Percentiles rank a stretch among this genome's conserved stretches.
phyloP scores from a whole-genome alignment of 179 eudicot species.

The Silene vulgaris region DNA sequence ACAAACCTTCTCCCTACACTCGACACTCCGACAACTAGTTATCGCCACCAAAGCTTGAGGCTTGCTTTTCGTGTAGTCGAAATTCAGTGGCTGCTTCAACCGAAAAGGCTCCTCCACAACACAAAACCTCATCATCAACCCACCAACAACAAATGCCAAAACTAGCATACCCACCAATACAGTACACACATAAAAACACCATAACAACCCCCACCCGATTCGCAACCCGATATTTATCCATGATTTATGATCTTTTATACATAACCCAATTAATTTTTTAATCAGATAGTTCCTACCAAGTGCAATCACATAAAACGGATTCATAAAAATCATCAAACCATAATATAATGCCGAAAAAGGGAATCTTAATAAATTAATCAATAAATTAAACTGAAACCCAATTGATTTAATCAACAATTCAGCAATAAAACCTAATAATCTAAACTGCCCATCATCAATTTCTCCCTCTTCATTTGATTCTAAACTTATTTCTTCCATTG shows the following conservation, averaged over 20 bases:
- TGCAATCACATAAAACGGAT: conserved; percentile 41
- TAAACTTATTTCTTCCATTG: conserved; percentile 23
- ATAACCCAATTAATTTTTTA: conserved; percentile 21
- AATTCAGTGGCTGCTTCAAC: conserved; percentile 51
- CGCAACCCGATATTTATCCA: conserved; percentile 40
- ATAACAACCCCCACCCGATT: conserved; percentile 62
- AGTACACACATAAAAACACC: conserved; percentile 53
- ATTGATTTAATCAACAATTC: conserved; percentile 51
- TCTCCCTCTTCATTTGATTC: conserved; percentile 20
- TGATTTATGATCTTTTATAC: conserved; percentile 47
- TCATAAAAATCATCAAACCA: conserved; percentile 42
- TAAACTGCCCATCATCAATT: conserved; percentile 24
- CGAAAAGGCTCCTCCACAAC: conserved; percentile 70
- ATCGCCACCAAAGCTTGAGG: conserved; percentile 67
- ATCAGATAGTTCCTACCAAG: conserved; percentile 29
- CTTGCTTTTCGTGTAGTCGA: conserved; percentile 66
- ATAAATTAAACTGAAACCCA: conserved; percentile 44
- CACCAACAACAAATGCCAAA: conserved; percentile 61
- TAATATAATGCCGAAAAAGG: conserved; percentile 47
- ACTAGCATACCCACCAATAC: conserved; percentile 51
- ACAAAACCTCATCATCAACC: conserved; percentile 44
- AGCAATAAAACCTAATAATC: conserved; percentile 33
- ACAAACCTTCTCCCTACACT: conserved; percentile 29
- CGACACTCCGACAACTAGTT: conserved; percentile 29
- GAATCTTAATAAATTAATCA: conserved; percentile 41